These are phyloP conservation scores for Fusarium hostae DNA, from an alignment of 2,329 filamentous ascomycete genomes.

Conservation along the genomic window DNA sequence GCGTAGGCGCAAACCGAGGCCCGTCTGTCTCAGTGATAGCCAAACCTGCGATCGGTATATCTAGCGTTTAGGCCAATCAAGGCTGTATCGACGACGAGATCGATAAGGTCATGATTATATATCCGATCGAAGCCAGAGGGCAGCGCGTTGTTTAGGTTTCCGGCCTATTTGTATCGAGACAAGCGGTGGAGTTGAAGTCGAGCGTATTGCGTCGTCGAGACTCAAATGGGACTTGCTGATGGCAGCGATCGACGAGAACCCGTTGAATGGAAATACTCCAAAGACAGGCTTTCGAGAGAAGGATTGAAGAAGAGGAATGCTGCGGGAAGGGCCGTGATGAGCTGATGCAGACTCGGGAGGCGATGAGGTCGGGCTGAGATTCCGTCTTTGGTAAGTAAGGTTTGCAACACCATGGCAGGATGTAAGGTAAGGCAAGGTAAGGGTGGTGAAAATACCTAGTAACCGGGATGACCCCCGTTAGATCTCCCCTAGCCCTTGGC, in stretches of 20 bases:
- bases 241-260: slow-evolving; percentile 1
- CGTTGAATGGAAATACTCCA: slow-evolving; percentile 13
- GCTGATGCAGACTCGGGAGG: slow-evolving; percentile 41
- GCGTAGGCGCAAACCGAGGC: slow-evolving; percentile 34
- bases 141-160: slow-evolving; percentile 39
- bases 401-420: slow-evolving; percentile 5
- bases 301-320: slow-evolving; percentile 32
- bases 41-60: slow-evolving; percentile 27
- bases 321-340: slow-evolving; percentile 42
- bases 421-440: slow-evolving; percentile 19
- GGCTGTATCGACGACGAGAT: slow-evolving; percentile 45
- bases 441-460: slow-evolving; percentile 36
- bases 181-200: slow-evolving; percentile 5
- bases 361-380: slow-evolving; percentile 35
- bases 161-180: slow-evolving; percentile 15
- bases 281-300: slow-evolving; percentile 24
- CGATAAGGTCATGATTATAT: slow-evolving; percentile 48
- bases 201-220: slow-evolving; percentile 2
- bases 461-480: slow-evolving; percentile 43
- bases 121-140: slow-evolving; percentile 35
- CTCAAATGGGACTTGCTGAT: background rate
- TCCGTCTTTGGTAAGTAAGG: slow-evolving; percentile 36
- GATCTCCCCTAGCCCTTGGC: slow-evolving; percentile 27
- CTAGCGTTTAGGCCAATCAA: slow-evolving; percentile 46
- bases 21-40: slow-evolving; percentile 39